Conservation (phyloP, 2,329 filamentous ascomycete genomes). For the Dactylellina parvicollis region DNA sequence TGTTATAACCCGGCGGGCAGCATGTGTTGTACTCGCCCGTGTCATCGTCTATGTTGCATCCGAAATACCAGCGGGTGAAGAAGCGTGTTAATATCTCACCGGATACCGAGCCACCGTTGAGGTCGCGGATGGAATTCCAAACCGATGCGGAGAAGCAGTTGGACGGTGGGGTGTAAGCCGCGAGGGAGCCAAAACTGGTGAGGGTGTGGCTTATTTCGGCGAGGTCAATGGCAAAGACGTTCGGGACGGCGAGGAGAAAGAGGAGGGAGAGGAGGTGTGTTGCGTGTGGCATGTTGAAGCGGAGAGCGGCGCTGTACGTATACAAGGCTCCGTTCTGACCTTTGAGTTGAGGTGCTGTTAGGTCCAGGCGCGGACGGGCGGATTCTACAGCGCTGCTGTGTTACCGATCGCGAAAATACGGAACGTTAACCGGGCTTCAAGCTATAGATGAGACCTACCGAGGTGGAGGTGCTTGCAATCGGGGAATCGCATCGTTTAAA, state of each 20-base stretch:
- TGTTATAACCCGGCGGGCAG: slow-evolving; percentile 42
- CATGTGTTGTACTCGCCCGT: slow-evolving; percentile 37
- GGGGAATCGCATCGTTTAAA: too few species aligned
- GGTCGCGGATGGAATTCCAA: slow-evolving; percentile 19
- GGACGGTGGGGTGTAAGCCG: slow-evolving; percentile 34
- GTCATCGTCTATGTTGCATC: slow-evolving; percentile 34
- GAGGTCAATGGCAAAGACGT: slow-evolving; percentile 12
- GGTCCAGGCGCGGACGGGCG: too few species aligned
- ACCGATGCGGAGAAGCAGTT: slow-evolving; percentile 41
- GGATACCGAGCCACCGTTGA: slow-evolving; percentile 4
- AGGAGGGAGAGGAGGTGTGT: slow-evolving; percentile 16
- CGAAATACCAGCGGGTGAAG: slow-evolving; percentile 44
- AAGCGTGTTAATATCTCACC: slow-evolving; percentile 5
- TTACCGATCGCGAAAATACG: too few species aligned
- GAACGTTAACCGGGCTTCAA: too few species aligned
- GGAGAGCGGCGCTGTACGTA: background rate
- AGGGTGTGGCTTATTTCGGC: slow-evolving; percentile 20
- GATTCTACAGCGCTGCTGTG: too few species aligned
- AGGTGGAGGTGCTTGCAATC: too few species aligned
- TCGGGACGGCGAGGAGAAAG: background rate
- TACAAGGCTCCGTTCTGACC: too few species aligned
- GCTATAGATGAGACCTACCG: too few species aligned
- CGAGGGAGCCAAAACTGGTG: slow-evolving; percentile 30
- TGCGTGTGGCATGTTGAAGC: slow-evolving; percentile 35
- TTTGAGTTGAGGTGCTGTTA: too few species aligned